phyloP scores from a whole-genome alignment of 176 grass and related monocot genomes.

The Hyparrhenia diplandra region DNA sequence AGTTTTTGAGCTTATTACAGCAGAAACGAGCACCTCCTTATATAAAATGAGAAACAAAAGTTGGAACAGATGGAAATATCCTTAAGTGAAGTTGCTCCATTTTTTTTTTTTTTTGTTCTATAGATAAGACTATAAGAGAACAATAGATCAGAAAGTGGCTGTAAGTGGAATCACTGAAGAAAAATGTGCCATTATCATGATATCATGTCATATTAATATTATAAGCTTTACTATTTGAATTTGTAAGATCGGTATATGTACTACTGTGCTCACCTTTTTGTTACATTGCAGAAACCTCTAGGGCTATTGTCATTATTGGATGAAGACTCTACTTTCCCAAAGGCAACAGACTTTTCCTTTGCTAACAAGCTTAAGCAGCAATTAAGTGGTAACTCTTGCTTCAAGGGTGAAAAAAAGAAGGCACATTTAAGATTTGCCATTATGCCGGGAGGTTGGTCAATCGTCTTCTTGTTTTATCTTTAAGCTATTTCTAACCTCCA shows the following conservation, averaged over 20 bases:
- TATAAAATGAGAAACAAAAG: neutral
- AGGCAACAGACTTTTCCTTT: constrained; percentile 80
- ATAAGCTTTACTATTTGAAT: constrained; percentile 24
- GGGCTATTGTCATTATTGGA: constrained; percentile 84
- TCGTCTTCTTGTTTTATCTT: constrained; percentile 20
- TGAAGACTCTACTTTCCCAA: constrained; percentile 92
- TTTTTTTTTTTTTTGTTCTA: neutral
- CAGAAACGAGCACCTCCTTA: neutral
- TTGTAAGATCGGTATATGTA: constrained; percentile 16
- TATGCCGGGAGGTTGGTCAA: constrained; percentile 88
- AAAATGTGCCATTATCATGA: neutral
- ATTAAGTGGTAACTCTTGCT: constrained; percentile 55
- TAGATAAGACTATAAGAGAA: neutral
- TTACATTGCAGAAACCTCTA: constrained; percentile 69
- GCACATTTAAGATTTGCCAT: constrained; percentile 70
- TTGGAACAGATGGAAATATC: constrained; percentile 10
- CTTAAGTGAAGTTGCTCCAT: constrained; percentile 1
- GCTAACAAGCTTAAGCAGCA: constrained; percentile 81
- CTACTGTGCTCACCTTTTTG: constrained; percentile 11
- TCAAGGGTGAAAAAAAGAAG: constrained; percentile 63
- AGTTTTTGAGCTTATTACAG: constrained; percentile 3
- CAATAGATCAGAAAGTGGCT: neutral
- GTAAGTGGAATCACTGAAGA: constrained; percentile 1
- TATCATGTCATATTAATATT: neutral
- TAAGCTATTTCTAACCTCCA: constrained; percentile 5